A percentile compares a stretch with the other conserved stretches of the same genome.
These are phyloP conservation scores for Boletellus deceptivus DNA, from an alignment of 1,284 basidiomycete species.

Conservation along the genomic window DNA sequence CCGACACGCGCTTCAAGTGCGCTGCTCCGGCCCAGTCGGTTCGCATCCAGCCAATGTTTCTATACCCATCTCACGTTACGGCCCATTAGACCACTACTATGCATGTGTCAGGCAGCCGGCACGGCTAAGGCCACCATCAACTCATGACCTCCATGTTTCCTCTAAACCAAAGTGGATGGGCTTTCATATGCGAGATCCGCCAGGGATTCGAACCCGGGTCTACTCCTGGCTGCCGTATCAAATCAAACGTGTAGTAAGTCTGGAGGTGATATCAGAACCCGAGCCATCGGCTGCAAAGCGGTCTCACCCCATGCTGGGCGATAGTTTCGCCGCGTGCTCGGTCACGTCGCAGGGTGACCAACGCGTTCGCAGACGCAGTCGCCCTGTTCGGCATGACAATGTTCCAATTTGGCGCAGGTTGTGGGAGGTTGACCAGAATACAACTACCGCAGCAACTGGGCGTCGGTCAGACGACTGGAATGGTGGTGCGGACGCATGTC, in stretches of 20 bases:
- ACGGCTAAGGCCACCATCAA: conserved; percentile 17
- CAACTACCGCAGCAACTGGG: conserved; percentile 12
- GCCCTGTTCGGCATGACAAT: conserved; percentile 20
- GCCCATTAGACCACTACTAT: no score
- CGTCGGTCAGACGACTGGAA: background rate
- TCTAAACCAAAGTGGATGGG: conserved; percentile 29
- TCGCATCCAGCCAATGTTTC: no score
- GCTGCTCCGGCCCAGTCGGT: no score
- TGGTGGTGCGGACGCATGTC: conserved; percentile 17
- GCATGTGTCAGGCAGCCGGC: no score
- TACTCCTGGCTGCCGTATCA: conserved; percentile 15
- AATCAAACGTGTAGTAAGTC: conserved; percentile 30
- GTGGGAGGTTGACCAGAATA: conserved; percentile 28
- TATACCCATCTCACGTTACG: no score
- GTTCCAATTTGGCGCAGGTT: conserved; percentile 21
- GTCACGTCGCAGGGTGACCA: conserved; percentile 26
- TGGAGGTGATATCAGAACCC: conserved; percentile 1
- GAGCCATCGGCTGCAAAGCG: background rate
- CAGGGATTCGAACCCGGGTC: conserved; percentile 23
- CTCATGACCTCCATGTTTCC: conserved; percentile 28
- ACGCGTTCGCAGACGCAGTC: conserved; percentile 26
- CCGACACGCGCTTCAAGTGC: no score
- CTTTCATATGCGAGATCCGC: conserved; percentile 27
- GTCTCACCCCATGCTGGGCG: conserved; percentile 24
- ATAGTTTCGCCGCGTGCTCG: conserved; percentile 23